Percentiles rank a stretch among this genome's conserved stretches.
Evolutionary conservation across 208 protist species (phyloP).

Genomic region (Herpetomonas samuelpessoai): DNA sequence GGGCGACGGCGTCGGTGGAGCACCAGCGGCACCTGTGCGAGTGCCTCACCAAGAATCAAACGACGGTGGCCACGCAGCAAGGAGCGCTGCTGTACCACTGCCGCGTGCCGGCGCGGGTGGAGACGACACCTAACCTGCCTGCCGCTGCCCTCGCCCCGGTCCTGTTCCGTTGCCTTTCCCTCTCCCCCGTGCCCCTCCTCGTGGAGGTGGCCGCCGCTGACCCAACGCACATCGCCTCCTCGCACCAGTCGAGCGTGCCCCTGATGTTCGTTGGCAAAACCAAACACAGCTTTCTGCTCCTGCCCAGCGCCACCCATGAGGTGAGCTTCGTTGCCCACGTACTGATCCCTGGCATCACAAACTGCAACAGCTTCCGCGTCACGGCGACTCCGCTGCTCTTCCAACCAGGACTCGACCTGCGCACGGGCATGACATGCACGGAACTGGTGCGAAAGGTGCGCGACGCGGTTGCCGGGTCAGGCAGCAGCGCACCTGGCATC

Average conservation of each 20-base stretch:
- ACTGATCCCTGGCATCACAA: constrained; percentile 51
- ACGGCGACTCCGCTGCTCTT: constrained; percentile 31
- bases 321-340: constrained; percentile 61
- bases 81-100: constrained; percentile 42
- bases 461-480: not conserved
- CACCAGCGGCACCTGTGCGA: constrained; percentile 52
- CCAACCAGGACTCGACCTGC: constrained; percentile 2
- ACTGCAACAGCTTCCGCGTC: constrained; percentile 68
- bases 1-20: constrained; percentile 26
- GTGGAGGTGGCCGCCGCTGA: constrained; percentile 40
- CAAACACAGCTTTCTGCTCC: constrained; percentile 48
- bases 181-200: constrained; percentile 60
- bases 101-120: constrained; percentile 13
- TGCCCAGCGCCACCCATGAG: constrained; percentile 53
- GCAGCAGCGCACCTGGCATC: too few relatives aligned
- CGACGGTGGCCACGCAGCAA: constrained; percentile 45
- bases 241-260: constrained; percentile 9
- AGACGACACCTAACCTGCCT: constrained; percentile 20
- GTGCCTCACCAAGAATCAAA: constrained; percentile 30
- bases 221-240: not conserved
- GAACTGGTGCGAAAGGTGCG: constrained; percentile 12
- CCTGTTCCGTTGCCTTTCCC: constrained; percentile 57
- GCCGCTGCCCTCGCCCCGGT: constrained; percentile 38
- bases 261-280: constrained; percentile 70
- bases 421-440: constrained; percentile 19